Conservation (phyloP, 306 rosid genomes). For the Hippophae tibetana region DNA sequence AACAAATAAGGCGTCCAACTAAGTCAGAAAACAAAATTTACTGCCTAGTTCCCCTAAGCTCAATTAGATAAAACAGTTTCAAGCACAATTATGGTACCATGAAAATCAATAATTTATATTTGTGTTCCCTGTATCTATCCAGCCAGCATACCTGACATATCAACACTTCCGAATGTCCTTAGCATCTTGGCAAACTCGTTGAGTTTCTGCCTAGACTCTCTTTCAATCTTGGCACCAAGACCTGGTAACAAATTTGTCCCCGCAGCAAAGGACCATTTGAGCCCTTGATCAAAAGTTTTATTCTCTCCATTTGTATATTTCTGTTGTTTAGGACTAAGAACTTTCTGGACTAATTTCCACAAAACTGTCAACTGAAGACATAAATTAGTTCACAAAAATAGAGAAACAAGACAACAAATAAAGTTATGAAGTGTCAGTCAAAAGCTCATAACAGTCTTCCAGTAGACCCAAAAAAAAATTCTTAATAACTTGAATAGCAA, state of each 20-base stretch:
- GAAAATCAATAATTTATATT: conserved; percentile 13
- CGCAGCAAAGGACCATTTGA: conserved; percentile 66
- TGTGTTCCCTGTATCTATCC: conserved; percentile 6
- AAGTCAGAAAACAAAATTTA: not conserved
- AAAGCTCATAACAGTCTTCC: not conserved
- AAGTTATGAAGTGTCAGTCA: conserved; percentile 5
- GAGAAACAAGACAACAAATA: conserved; percentile 19
- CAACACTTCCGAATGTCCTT: conserved; percentile 66
- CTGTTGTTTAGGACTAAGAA: conserved; percentile 46
- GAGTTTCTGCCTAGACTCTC: conserved; percentile 78
- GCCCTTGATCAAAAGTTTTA: conserved; percentile 48
- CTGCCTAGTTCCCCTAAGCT: not conserved
- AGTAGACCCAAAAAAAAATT: not conserved
- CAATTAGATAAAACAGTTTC: not conserved
- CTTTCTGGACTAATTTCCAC: conserved; percentile 88
- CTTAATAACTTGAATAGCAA: not conserved
- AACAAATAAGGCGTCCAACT: not conserved
- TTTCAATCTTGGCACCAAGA: conserved; percentile 65
- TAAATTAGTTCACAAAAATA: conserved; percentile 44
- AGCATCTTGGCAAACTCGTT: conserved; percentile 85
- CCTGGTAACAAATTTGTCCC: conserved; percentile 74
- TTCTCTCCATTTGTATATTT: conserved; percentile 37
- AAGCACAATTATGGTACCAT: conserved; percentile 3
- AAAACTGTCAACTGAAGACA: conserved; percentile 83
- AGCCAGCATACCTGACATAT: conserved; percentile 78